Base-by-base conservation (phyloP, 225 moss, liverwort and hornwort genomes). In the Marchantia paleacea region DNA sequence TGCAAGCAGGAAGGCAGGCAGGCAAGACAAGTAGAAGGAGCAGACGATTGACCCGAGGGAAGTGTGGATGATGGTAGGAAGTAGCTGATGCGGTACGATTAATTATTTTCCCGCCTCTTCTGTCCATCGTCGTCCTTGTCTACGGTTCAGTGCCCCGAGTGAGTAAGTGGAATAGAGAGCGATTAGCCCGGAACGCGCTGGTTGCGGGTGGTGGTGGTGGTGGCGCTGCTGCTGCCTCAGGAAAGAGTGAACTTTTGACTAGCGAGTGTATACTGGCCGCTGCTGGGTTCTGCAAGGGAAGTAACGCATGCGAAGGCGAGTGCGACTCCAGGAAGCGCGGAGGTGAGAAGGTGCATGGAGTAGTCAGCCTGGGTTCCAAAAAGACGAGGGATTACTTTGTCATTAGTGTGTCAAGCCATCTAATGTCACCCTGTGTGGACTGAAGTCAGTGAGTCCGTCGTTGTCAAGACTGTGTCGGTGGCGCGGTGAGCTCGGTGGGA, bases 61-160 rank as follows among this genome's bases (percentile, higher is more conserved):
- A 72, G 71, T 10, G 48, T 13, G 71, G 19, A 72, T 72, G 71
- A 29, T 4, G 19, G 71, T 72, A 30, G 18, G 12, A 72, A 72
- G 71, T 72, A 72, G 71, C 48, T 72, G 47, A 15, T 19, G 72
- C 12, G 68, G 2, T 65, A 65, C 3, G 65, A 65, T 65, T 65
- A 31, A 19, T 72, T 39, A 39, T 51, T 72, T 72, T 72, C 72
- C 50, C 50, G 72, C 72, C 72, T 51, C 72, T 72, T 72, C 72
- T 72, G 22, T 51, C 18, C 70, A 70, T 72, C 30, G 8, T 51
- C 72, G 72, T 52, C 72, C 50, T 49, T 72, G 50, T 72, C 68
- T 68, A 31, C 14, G 14, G 12, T 7, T 31, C 9, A 22, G n/a
- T 24, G n/a, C 62, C 18, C 47, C 39, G 39, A 39, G 39, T 39